phyloP scores from a whole-genome alignment of 2,329 filamentous ascomycete genomes.

The Aspergillus sp. region DNA sequence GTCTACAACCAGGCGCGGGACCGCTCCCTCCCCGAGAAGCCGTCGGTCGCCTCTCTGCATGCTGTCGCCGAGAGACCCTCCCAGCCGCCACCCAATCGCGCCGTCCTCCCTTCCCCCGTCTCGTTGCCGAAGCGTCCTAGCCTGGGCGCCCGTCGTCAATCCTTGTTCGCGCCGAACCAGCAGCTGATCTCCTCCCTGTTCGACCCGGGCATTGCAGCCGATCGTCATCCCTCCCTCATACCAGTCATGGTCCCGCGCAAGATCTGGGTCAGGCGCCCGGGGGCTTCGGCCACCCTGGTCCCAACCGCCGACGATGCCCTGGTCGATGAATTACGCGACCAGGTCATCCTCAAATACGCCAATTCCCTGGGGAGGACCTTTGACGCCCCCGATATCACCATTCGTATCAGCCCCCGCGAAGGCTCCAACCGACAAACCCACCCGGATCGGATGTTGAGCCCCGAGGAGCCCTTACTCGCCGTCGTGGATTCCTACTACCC shows the following conservation, averaged over 20 bases:
- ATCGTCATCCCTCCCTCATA: constrained; percentile 15
- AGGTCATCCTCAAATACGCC: constrained; percentile 88
- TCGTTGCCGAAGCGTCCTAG: constrained; percentile 31
- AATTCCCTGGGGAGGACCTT: constrained; percentile 88
- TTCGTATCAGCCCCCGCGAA: constrained; percentile 75
- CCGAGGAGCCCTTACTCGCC: constrained; percentile 78
- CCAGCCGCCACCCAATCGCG: constrained; percentile 13
- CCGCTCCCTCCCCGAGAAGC: constrained; percentile 1
- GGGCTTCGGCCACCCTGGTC: constrained; percentile 82
- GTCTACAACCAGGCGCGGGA: not conserved
- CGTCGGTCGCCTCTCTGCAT: constrained; percentile 20
- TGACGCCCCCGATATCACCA: constrained; percentile 83
- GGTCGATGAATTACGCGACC: constrained; percentile 90
- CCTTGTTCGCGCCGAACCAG: constrained; percentile 41
- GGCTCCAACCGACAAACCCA: constrained; percentile 42
- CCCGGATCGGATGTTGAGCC: constrained; percentile 69
- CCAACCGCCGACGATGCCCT: constrained; percentile 83
- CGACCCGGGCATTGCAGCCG: constrained; percentile 24
- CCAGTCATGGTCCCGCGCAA: constrained; percentile 57
- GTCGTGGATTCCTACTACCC: constrained; percentile 82
- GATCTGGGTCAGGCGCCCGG: constrained; percentile 90
- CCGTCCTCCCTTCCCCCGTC: constrained; percentile 10
- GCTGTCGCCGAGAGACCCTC: constrained; percentile 26
- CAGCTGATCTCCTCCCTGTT: constrained; percentile 37
- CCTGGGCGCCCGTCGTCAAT: constrained; percentile 37